These are phyloP conservation scores for Helotiales sp. DNA, from an alignment of 2,329 filamentous ascomycete genomes.

Conservation along the genomic window DNA sequence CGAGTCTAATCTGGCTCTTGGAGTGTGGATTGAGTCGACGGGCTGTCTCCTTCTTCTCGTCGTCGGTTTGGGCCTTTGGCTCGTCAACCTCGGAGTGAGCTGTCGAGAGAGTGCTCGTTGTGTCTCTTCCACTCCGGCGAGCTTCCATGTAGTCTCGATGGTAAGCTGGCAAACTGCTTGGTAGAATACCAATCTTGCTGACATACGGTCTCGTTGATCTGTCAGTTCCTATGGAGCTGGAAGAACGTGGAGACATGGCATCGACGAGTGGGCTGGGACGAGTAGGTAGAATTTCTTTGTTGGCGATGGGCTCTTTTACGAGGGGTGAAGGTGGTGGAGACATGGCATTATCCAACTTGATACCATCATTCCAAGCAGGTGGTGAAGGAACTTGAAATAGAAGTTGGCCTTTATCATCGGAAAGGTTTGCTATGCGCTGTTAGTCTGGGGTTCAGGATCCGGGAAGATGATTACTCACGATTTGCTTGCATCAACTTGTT, in stretches of 20 bases:
- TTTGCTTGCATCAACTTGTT: constrained; percentile 97
- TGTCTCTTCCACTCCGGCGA: constrained; percentile 53
- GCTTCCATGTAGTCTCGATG: constrained; percentile 89
- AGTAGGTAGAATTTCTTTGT: constrained; percentile 5
- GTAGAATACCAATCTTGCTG: constrained; percentile 88
- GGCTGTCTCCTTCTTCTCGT: constrained; percentile 79
- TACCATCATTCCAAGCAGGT: constrained; percentile 47
- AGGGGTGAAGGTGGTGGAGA: constrained; percentile 23
- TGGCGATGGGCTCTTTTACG: constrained; percentile 17
- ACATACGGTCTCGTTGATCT: constrained; percentile 40
- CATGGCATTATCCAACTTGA: constrained; percentile 29
- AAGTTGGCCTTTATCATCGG: constrained; percentile 36
- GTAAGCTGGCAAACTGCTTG: constrained; percentile 86
- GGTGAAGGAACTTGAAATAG: constrained; percentile 56
- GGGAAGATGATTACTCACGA: constrained; percentile 61
- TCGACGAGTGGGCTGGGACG: constrained; percentile 30
- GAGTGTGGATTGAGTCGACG: constrained; percentile 84
- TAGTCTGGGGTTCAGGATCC: constrained; percentile 5
- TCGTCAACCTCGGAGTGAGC: constrained; percentile 41
- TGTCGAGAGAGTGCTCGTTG: constrained; percentile 38
- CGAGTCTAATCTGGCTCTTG: constrained; percentile 66
- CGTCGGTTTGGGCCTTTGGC: constrained; percentile 52
- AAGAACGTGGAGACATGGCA: constrained; percentile 34
- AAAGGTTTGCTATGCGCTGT: constrained; percentile 31
- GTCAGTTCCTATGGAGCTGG: constrained; percentile 34